Percentiles rank a stretch among this genome's conserved stretches.
Conservation (phyloP, 73 alveolate genomes). For the Symbiodinium pilosum region DNA sequence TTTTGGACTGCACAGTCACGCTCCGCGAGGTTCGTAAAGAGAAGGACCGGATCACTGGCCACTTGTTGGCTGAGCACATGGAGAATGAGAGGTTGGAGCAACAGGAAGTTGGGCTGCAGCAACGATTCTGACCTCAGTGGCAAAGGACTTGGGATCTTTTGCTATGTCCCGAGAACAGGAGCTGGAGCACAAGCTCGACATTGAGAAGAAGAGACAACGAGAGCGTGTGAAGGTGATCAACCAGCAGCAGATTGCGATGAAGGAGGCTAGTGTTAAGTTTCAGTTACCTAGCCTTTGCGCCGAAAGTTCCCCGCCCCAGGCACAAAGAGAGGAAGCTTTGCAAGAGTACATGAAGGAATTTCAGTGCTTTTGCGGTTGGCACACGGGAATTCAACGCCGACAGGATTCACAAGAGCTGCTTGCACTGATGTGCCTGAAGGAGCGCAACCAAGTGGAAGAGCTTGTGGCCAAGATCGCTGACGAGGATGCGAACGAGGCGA, state of each 20-base stretch:
- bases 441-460: conserved; percentile 83
- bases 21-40: conserved; percentile 86
- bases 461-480: conserved; percentile 59
- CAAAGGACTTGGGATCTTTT: background rate
- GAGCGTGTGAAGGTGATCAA: conserved; percentile 91
- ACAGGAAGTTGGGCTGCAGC: conserved; percentile 22
- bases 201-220: conserved; percentile 81
- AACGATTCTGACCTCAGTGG: background rate
- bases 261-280: conserved; percentile 29
- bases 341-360: conserved; percentile 65
- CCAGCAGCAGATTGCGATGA: conserved; percentile 94
- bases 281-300: background rate
- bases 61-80: conserved; percentile 90
- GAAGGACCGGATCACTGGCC: conserved; percentile 61
- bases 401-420: background rate
- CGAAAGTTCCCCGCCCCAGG: background rate
- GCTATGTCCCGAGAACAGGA: background rate
- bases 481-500: conserved; percentile 83
- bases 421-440: background rate
- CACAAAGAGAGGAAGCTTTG: conserved; percentile 73
- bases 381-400: too few relatives aligned
- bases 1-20: background rate
- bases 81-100: conserved; percentile 90
- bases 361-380: background rate
- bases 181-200: conserved; percentile 82